Evolutionary conservation across 164 flowering plant species (phyloP), one percentile per base, ranked within the genome.

Genomic region (Umbellularia californica): DNA sequence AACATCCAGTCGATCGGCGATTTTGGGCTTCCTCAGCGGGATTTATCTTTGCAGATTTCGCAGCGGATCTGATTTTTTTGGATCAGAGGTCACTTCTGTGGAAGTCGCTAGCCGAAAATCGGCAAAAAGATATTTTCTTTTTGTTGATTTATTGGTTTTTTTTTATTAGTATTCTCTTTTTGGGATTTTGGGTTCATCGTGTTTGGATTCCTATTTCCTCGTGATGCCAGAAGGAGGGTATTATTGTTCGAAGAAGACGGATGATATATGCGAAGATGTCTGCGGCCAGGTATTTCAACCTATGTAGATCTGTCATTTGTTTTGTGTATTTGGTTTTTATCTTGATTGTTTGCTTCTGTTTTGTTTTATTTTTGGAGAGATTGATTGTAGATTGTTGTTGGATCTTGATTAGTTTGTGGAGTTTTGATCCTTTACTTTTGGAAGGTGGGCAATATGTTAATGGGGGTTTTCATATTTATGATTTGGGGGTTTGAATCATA

Each of bases 241-340:
- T 71, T 88, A 84, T 69, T 74, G 66, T 78, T 90, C 87, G 63
- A 93, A 91, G 87, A 93, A 93, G 82, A 82, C 88, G 65, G 96
- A 93, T 82, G 96, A 86, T 81, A 82, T 90, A 22, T 93, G 94
- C 74, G 87, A 84, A 35, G 92, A 85, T 30, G 88, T 91, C 77
- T 91, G 96, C 75, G 92, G 97, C 13, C 86, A 93, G 97, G 97
- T 91, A 62, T 13, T 27, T 11, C 50, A 25, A 7, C 41, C 24
- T 75, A 24, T 70, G 25, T 23, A 2, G 14, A n/a, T 65, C 63
- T 50, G 33, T 52, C 23, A 6, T 22, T 41, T 64, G 70, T 50
- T 28, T 51, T 27, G 60, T 2, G n/a, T 14, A 55, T 20, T 55
- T 15, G 4, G 0, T 55, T 55, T 20, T 20, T 52, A 0, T 1